Conservation (phyloP, 176 grass and related monocot species). For the Chrysopogon serrulatus region DNA sequence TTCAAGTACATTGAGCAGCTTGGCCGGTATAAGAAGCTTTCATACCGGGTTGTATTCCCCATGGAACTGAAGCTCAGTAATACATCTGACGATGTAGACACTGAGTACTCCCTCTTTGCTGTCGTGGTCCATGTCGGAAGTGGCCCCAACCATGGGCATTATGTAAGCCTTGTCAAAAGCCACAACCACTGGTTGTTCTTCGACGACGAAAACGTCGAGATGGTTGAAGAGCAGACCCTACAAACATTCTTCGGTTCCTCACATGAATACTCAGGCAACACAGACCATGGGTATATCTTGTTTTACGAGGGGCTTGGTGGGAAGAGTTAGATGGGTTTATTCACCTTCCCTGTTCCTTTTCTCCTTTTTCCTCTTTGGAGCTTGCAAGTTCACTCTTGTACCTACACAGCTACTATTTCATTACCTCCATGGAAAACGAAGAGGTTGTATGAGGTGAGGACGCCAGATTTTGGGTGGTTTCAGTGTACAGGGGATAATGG, state of each 20-base stretch:
- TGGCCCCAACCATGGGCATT: slow-evolving; percentile 97
- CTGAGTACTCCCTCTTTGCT: slow-evolving; percentile 89
- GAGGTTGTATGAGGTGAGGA: slow-evolving; percentile 42
- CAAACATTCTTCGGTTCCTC: slow-evolving; percentile 92
- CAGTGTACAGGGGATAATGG: slow-evolving; percentile 55
- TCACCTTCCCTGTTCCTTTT: slow-evolving; percentile 10
- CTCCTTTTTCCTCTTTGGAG: slow-evolving; percentile 24
- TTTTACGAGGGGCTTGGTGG: slow-evolving; percentile 87
- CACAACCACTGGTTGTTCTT: slow-evolving; percentile 98
- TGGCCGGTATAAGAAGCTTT: slow-evolving; percentile 91
- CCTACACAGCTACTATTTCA: slow-evolving; percentile 42
- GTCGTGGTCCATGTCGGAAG: slow-evolving; percentile 95
- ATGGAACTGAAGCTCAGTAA: slow-evolving; percentile 91
- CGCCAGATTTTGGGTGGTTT: slow-evolving; percentile 54
- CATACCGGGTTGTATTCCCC: slow-evolving; percentile 94
- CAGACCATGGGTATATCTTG: slow-evolving; percentile 98
- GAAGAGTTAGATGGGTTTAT: slow-evolving; percentile 46
- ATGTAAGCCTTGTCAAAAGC: slow-evolving; percentile 94
- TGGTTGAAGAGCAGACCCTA: slow-evolving; percentile 89
- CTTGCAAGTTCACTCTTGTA: slow-evolving; percentile 47
- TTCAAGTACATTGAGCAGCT: slow-evolving; percentile 97
- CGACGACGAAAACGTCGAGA: slow-evolving; percentile 93
- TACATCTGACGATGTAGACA: slow-evolving; percentile 75
- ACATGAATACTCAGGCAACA: slow-evolving; percentile 95
- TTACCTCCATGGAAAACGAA: slow-evolving; percentile 39